Percentiles rank a stretch among this genome's conserved stretches.
These are phyloP conservation scores for Tetraselmis chui DNA, from an alignment of 139 green algal species.

Conservation along the genomic window DNA sequence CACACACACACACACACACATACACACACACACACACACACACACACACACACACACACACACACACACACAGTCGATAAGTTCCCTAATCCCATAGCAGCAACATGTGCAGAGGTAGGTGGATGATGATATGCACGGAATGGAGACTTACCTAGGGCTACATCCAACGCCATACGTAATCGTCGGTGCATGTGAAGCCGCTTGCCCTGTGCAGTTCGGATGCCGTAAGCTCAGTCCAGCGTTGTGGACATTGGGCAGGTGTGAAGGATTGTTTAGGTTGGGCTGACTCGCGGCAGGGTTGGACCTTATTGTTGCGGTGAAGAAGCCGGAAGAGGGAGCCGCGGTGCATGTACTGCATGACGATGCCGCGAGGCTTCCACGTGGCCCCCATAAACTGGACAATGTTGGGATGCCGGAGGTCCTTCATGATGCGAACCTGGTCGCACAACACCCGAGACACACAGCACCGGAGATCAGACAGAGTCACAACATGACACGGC, in stretches of 20 bases:
- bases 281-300: too few species aligned
- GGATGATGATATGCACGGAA: too few species aligned
- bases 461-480: neutral
- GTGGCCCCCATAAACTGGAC: constrained; percentile 63
- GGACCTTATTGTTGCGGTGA: constrained; percentile 36
- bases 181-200: constrained; percentile 23
- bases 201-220: too few species aligned
- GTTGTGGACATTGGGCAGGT: too few species aligned
- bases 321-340: constrained; percentile 60
- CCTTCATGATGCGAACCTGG: constrained; percentile 60
- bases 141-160: constrained; percentile 37
- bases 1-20: constrained; percentile 1
- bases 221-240: too few species aligned
- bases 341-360: constrained; percentile 63
- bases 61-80: too few species aligned
- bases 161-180: constrained; percentile 75
- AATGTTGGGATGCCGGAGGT: constrained; percentile 60
- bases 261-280: too few species aligned
- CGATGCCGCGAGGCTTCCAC: constrained; percentile 51
- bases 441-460: constrained; percentile 33
- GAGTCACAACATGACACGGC: neutral
- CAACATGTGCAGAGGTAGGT: too few species aligned
- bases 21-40: neutral
- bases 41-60: too few species aligned
- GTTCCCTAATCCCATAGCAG: too few species aligned